Base-by-base conservation (phyloP, 2,329 filamentous ascomycete genomes). In the Aureobasidium pullulans region DNA sequence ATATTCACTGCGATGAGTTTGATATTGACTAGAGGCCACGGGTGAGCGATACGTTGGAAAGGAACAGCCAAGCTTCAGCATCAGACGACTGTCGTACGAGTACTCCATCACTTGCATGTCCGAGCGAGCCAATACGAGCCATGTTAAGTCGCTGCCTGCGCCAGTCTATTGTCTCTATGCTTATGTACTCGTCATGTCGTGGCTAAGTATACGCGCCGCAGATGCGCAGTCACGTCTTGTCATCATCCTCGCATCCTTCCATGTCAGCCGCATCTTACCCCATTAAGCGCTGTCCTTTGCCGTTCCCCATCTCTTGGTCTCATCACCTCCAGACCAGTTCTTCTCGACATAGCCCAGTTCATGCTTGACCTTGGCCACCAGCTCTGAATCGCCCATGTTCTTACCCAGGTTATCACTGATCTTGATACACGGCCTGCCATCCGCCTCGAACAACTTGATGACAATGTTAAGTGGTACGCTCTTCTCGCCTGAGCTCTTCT, bases 401-500 rank as follows among this genome's bases (percentile, higher is more conserved):
- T 99, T 99, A 47, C 91, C 84, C 64, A 87, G 81, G 69, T 97
- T 96, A 72, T 80, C 81, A 66, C 85, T 96, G 65, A 99, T 89
- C 79, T 99, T 99, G 69, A 99, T 85, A 2, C 94, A 92, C 0
- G 87, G 84, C 48, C 86, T 83, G 6, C 92, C 92, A 13, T 79
- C 84, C 0, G 91, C 94, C 9, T 89, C 91, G 63, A 89, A 90
- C 62, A 99, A 81, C 76, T 99, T 99, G 76, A 99, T 96, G 66
- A 99, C 94, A 67, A 99, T 99, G 69, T 99, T 99, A 58, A 99
- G 77, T 0, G 94, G 94, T 15, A 86, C 84, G 0, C 92, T 96
- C 75, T 96, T 97, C 66, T 85, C 84, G 40, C 86, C 86, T 0
- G 86, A 88, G 37, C 80, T 84, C 62, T 82, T 76, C 64, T 88